phyloP scores from a whole-genome alignment of 2,329 filamentous ascomycete species.

The Hymenoscyphus albidus region DNA sequence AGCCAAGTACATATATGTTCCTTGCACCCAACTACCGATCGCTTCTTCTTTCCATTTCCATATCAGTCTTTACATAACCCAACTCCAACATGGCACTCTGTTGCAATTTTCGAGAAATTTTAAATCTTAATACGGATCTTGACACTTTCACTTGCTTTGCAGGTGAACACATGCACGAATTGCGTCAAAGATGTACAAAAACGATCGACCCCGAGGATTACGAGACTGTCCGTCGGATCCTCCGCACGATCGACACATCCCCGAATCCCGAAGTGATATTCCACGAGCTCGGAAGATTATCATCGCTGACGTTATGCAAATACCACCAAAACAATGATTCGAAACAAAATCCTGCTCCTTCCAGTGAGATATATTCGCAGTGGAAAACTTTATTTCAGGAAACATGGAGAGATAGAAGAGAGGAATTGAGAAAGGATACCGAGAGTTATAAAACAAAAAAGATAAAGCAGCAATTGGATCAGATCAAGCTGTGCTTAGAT shows the following conservation, averaged over 20 bases:
- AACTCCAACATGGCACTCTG: background rate
- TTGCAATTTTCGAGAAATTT: constrained; percentile 9
- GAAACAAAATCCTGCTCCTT: constrained; percentile 4
- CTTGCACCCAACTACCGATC: background rate
- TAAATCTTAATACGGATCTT: constrained; percentile 8
- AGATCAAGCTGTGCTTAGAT: constrained; percentile 2
- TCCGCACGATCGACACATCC: constrained; percentile 9
- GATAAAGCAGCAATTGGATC: constrained; percentile 7
- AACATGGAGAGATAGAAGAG: constrained; percentile 7
- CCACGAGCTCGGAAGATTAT: constrained; percentile 9
- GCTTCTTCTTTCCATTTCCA: background rate
- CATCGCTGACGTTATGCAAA: constrained; percentile 6
- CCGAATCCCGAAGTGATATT: constrained; percentile 6
- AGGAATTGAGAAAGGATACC: background rate
- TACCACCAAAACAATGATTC: constrained; percentile 4
- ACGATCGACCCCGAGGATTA: constrained; percentile 2
- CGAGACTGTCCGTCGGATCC: constrained; percentile 2
- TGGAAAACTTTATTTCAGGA: constrained; percentile 11
- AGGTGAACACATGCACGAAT: background rate
- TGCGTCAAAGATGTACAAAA: constrained; percentile 3
- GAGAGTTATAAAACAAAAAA: constrained; percentile 9
- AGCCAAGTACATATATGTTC: background rate
- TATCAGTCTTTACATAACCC: background rate
- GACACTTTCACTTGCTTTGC: constrained; percentile 5
- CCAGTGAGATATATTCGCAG: constrained; percentile 7